Evolutionary conservation across 495 filamentous ascomycete species (phyloP).

Genomic region (Clohesyomyces aquaticus): DNA sequence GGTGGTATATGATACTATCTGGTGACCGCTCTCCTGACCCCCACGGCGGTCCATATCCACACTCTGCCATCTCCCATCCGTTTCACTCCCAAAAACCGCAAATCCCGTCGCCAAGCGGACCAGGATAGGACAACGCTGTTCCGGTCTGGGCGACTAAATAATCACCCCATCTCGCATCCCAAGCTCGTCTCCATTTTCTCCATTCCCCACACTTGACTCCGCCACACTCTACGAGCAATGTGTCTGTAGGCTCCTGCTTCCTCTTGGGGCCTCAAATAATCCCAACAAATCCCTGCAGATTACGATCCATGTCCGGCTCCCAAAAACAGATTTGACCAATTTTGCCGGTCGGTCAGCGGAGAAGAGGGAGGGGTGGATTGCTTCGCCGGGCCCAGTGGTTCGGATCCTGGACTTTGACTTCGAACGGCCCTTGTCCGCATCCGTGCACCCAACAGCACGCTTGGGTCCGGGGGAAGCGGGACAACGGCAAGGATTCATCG

Average conservation of each 20-base stretch:
- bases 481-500: background rate
- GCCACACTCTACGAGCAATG: background rate
- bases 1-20: background rate
- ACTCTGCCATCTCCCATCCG: too few species aligned
- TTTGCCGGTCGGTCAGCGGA: constrained; percentile 35
- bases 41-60: too few species aligned
- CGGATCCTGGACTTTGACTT: constrained; percentile 15
- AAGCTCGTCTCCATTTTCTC: background rate
- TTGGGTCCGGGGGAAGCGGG: constrained; percentile 2
- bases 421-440: constrained; percentile 18
- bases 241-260: too few species aligned
- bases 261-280: background rate
- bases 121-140: too few species aligned
- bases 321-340: constrained; percentile 28
- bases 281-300: too few species aligned
- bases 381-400: constrained; percentile 22
- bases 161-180: background rate
- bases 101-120: too few species aligned
- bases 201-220: background rate
- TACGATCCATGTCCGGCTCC: constrained; percentile 6
- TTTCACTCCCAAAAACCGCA: too few species aligned
- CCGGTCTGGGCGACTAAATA: too few species aligned
- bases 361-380: too few species aligned
- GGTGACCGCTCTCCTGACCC: background rate
- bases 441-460: background rate